These are phyloP conservation scores for Coemansia pectinata DNA, from an alignment of 192 early-diverging fungal species.

Conservation along the genomic window DNA sequence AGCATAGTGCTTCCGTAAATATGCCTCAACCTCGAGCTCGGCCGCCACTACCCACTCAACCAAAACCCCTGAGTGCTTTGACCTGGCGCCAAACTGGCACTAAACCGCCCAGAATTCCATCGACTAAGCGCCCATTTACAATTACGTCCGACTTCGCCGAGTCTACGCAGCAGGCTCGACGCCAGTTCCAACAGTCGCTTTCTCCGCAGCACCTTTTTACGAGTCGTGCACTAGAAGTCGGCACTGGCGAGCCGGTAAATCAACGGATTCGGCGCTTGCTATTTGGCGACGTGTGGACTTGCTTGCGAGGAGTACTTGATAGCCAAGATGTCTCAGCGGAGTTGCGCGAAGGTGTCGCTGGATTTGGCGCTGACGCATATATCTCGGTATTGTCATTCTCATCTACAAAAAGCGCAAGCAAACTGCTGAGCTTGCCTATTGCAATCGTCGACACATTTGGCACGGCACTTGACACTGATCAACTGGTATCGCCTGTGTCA, in stretches of 20 bases:
- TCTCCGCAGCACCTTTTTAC: not conserved
- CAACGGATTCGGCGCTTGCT: conserved; percentile 4
- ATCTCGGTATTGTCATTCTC: conserved; percentile 1
- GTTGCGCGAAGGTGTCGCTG: conserved; percentile 6
- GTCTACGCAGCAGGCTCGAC: not conserved
- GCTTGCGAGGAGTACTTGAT: conserved; percentile 2
- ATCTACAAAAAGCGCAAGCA: not conserved
- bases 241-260: not conserved
- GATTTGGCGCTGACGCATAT: conserved; percentile 26
- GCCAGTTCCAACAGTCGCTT: conserved; percentile 9
- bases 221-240: not conserved
- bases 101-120: conserved; percentile 5
- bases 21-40: not conserved
- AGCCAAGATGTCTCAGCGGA: not conserved
- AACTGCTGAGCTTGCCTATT: conserved; percentile 9
- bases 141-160: not conserved
- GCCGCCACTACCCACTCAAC: conserved; percentile 1
- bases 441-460: conserved; percentile 1
- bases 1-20: not conserved
- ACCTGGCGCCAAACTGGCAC: not conserved
- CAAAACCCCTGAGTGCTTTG: not conserved
- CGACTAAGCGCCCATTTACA: conserved; percentile 12
- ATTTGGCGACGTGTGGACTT: conserved; percentile 10
- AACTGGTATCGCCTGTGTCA: not conserved
- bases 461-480: not conserved